Percentiles rank a stretch among this genome's conserved stretches.
Evolutionary conservation across 2,329 filamentous ascomycete genomes (phyloP).

Genomic region (Fusarium aywerte): DNA sequence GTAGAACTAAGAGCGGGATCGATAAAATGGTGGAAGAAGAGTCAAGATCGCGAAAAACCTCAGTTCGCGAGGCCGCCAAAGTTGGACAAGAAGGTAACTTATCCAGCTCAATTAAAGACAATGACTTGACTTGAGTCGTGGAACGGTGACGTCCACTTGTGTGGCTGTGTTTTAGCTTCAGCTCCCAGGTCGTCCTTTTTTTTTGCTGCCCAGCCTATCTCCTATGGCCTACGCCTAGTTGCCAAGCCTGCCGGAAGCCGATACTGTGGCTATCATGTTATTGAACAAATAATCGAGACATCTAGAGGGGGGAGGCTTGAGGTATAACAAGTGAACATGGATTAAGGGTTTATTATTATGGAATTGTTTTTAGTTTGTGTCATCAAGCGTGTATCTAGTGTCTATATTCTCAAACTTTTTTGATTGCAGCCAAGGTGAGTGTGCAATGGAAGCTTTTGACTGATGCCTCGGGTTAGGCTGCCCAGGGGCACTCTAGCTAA

Average conservation of each 20-base stretch:
- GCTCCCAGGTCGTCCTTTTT: conserved; percentile 8
- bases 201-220: conserved; percentile 39
- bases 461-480: neutral
- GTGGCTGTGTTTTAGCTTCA: conserved; percentile 42
- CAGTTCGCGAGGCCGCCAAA: conserved; percentile 45
- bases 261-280: conserved; percentile 28
- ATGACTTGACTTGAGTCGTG: conserved; percentile 29
- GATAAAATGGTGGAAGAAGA: conserved; percentile 15
- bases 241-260: conserved; percentile 33
- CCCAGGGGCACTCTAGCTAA: neutral
- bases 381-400: neutral
- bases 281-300: conserved; percentile 24
- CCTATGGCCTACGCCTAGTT: neutral
- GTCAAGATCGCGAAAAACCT: conserved; percentile 32
- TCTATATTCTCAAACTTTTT: neutral
- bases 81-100: conserved; percentile 42
- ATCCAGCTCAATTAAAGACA: conserved; percentile 41
- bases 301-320: neutral
- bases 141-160: conserved; percentile 50
- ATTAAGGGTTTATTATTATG: neutral
- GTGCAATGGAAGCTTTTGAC: neutral
- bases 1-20: conserved; percentile 7
- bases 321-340: neutral
- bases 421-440: neutral
- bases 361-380: neutral